Evolutionary conservation across 2,329 filamentous ascomycete genomes (phyloP).

Genomic region (Chrysosporium keratinophilum): DNA sequence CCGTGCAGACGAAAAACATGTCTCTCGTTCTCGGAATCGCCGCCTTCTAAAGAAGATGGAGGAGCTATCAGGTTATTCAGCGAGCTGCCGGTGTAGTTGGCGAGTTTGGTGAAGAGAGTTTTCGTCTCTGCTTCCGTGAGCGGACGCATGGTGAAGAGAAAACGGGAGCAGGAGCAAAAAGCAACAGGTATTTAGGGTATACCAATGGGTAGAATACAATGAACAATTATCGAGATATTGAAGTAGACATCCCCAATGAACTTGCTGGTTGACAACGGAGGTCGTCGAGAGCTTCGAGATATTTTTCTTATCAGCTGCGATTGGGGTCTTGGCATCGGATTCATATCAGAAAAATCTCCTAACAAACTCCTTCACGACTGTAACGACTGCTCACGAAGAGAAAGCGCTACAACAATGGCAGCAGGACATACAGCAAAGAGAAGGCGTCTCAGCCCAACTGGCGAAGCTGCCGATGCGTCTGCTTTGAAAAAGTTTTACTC

Average conservation of each 20-base stretch:
- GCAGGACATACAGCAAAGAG: constrained; percentile 40
- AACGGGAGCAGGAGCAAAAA: background rate
- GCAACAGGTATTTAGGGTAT: background rate
- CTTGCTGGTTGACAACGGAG: background rate
- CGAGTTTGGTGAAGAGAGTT: constrained; percentile 82
- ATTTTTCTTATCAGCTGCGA: constrained; percentile 9
- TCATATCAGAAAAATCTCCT: background rate
- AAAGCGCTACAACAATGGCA: constrained; percentile 27
- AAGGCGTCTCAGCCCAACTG: constrained; percentile 41
- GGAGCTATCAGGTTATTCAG: constrained; percentile 76
- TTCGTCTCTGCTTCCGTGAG: constrained; percentile 58
- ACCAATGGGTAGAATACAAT: background rate
- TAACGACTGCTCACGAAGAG: background rate
- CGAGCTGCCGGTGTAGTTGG: constrained; percentile 80
- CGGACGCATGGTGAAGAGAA: constrained; percentile 54
- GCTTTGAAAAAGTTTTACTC: constrained; percentile 52
- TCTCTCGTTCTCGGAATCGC: constrained; percentile 61
- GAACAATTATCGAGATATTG: background rate
- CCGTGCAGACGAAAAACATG: constrained; percentile 79
- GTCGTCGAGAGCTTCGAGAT: background rate
- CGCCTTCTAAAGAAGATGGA: constrained; percentile 52
- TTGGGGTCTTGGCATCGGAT: constrained; percentile 3
- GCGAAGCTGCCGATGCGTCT: constrained; percentile 23
- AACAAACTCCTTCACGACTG: background rate
- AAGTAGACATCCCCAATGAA: background rate